Evolutionary conservation across 192 early-diverging fungal species (phyloP).

Genomic region (Kappamyces sp.): DNA sequence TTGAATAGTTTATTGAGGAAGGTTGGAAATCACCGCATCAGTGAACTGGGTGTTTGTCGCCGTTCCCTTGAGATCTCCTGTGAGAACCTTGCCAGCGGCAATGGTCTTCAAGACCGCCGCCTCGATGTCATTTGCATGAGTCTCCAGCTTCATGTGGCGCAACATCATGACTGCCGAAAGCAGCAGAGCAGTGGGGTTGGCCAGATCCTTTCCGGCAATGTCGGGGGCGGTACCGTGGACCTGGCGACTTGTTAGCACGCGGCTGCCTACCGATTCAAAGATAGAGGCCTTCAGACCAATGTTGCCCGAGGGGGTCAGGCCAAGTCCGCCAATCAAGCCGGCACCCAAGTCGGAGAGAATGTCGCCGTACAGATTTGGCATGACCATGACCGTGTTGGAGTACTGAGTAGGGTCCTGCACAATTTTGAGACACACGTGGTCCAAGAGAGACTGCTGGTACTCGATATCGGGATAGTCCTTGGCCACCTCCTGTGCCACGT

Average conservation of each 20-base stretch:
- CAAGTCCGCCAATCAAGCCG: conserved; percentile 96
- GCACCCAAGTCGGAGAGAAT: conserved; percentile 98
- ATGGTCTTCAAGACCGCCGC: conserved; percentile 88
- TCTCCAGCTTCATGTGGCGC: conserved; percentile 84
- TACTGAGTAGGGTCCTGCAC: conserved; percentile 89
- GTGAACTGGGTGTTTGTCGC: conserved; percentile 91
- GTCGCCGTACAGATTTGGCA: conserved; percentile 99
- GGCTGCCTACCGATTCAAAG: conserved; percentile 76
- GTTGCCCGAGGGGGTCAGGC: conserved; percentile 96
- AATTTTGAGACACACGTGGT: conserved; percentile 87
- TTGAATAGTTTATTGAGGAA: conserved; percentile 16
- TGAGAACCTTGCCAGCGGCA: conserved; percentile 83
- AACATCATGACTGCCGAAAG: conserved; percentile 98
- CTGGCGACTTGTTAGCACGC: conserved; percentile 4
- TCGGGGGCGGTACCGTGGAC: conserved; percentile 87
- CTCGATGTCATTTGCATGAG: conserved; percentile 80
- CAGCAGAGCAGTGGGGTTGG: conserved; percentile 92
- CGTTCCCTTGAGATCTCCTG: conserved; percentile 89
- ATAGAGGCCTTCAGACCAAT: conserved; percentile 97
- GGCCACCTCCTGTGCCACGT: conserved; percentile 85
- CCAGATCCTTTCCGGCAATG: conserved; percentile 94
- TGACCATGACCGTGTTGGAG: conserved; percentile 94
- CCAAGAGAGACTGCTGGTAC: conserved; percentile 87
- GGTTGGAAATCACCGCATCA: conserved; percentile 69
- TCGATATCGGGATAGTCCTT: conserved; percentile 86